A percentile compares a stretch with the other conserved stretches of the same genome.
Conservation (phyloP, 805 yeast genomes). For the Hyphopichia homilentoma region DNA sequence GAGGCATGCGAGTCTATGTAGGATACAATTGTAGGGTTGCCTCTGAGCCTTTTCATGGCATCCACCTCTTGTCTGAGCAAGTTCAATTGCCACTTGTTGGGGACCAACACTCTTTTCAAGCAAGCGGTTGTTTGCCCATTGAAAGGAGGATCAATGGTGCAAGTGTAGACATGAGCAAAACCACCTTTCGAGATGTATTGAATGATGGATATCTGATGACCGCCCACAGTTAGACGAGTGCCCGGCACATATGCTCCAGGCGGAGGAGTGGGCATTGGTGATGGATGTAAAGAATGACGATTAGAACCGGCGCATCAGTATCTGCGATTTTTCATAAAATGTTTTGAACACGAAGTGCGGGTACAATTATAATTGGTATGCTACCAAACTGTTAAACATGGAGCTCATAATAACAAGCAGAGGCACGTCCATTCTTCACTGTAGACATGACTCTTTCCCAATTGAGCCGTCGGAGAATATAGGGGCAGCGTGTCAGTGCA, state of each 20-base stretch:
- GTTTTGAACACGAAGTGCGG: too few species aligned
- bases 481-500: too few species aligned
- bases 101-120: conserved; percentile 91
- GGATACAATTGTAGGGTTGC: conserved; percentile 75
- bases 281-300: too few species aligned
- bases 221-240: conserved; percentile 75
- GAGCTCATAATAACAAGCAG: too few species aligned
- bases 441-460: too few species aligned
- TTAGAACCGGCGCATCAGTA: too few species aligned
- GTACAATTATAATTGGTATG: too few species aligned
- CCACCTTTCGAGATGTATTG: conserved; percentile 87
- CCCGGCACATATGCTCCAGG: conserved; percentile 70
- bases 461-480: too few species aligned
- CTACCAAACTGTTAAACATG: too few species aligned
- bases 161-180: conserved; percentile 91
- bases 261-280: conserved; percentile 43
- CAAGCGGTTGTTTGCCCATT: conserved; percentile 63
- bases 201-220: conserved; percentile 66
- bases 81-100: conserved; percentile 80
- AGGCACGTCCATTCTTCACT: too few species aligned
- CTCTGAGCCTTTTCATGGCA: conserved; percentile 87
- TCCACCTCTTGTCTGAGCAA: conserved; percentile 92
- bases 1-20: conserved; percentile 96
- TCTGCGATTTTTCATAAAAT: too few species aligned
- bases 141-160: conserved; percentile 54